Conservation (phyloP, 441 rosid species). For the Bocquillonia castaneifolia region DNA sequence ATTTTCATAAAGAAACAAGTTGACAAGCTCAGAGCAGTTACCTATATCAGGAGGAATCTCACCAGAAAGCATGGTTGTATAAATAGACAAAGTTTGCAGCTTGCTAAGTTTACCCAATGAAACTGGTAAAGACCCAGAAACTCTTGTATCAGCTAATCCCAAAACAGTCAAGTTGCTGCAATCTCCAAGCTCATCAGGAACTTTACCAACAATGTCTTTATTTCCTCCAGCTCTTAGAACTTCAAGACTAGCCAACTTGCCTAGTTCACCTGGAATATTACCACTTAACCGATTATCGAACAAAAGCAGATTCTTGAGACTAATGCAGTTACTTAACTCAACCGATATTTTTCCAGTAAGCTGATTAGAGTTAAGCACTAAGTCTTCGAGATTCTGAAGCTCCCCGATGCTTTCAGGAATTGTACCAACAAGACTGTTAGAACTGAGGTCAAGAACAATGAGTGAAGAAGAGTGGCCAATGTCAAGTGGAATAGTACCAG, state of each 20-base stretch:
- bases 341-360: slow-evolving; percentile 78
- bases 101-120: slow-evolving; percentile 68
- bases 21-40: slow-evolving; percentile 79
- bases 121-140: slow-evolving; percentile 67
- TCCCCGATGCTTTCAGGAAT: slow-evolving; percentile 55
- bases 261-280: slow-evolving; percentile 62
- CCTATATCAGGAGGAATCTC: slow-evolving; percentile 80
- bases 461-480: slow-evolving; percentile 48
- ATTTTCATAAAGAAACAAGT: slow-evolving; percentile 75
- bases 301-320: slow-evolving; percentile 47
- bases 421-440: slow-evolving; percentile 56
- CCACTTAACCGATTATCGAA: slow-evolving; percentile 69
- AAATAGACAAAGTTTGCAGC: slow-evolving; percentile 66
- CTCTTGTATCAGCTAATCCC: slow-evolving; percentile 74
- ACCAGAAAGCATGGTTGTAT: slow-evolving; percentile 80
- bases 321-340: slow-evolving; percentile 46
- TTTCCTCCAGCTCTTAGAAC: slow-evolving; percentile 85
- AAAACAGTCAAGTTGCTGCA: slow-evolving; percentile 67
- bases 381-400: slow-evolving; percentile 48
- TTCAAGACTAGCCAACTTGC: slow-evolving; percentile 53
- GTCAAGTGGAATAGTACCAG: slow-evolving; percentile 56
- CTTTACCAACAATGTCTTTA: slow-evolving; percentile 59
- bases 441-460: slow-evolving; percentile 50
- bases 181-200: slow-evolving; percentile 76
- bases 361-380: slow-evolving; percentile 74